Evolutionary conservation across 2,329 filamentous ascomycete genomes (phyloP), one percentile per base, ranked within the genome.

Genomic region (Microdochium trichocladiopsis): DNA sequence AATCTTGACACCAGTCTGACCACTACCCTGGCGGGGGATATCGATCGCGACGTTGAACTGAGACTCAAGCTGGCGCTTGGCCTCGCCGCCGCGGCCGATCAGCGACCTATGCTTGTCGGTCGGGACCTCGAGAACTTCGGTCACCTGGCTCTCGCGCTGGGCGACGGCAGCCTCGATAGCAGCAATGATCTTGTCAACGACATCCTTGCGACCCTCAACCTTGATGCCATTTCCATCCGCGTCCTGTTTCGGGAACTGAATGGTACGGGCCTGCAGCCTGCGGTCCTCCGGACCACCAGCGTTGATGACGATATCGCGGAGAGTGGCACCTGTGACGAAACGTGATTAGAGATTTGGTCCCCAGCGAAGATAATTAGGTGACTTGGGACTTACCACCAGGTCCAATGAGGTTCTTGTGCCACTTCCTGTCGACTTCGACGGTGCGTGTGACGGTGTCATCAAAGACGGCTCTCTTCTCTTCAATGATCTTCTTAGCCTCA

Each of bases 241-340:
- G 53, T 95, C 92, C 58, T 89, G 86, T 67, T 92, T 91, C 53
- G 94, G 94, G 77, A 99, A 97, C 68, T 93, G 91, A 55, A 99
- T 90, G 62, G 93, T 90, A 57, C 93, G 88, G 50, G 91, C 89
- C 61, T 94, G 82, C 56, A 88, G 86, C 41, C 88, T 85, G 56
- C 87, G 83, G 64, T 96, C 92, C 60, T 91, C 88, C 36, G 92
- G 91, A 10, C 94, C 95, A 56, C 94, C 95, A 48, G 94, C 92
- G 61, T 88, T 83, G 51, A 88, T 77, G 52, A 99, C 88, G 55
- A 99, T 91, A 56, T 89, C 85, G 56, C 88, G 88, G 53, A 99
- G 86, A 64, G 87, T 94, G 47, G 89, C 78, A 61, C 92, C 90
- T 93, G 23, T 48, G 8, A 9, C 4, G 51, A 53, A n/a, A 21